Percentiles rank a stretch among this genome's conserved stretches.
Evolutionary conservation across 257 asterid genomes (phyloP).

Genomic region (Cruciata laevipes): DNA sequence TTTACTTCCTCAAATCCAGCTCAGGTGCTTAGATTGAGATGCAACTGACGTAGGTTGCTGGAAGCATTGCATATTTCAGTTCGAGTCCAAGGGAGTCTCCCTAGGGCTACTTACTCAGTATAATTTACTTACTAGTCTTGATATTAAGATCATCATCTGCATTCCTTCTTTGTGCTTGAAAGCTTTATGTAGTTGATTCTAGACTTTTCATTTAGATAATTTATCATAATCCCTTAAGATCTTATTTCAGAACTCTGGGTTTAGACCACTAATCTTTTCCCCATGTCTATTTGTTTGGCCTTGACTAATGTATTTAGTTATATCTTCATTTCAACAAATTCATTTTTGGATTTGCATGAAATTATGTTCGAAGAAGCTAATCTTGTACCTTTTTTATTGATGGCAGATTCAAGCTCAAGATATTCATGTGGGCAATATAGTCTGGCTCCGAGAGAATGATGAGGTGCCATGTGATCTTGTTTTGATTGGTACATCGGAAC

Average conservation of each 20-base stretch:
- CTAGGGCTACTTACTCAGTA: not conserved
- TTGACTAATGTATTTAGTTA: not conserved
- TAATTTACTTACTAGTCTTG: not conserved
- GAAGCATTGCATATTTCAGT: not conserved
- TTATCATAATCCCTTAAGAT: not conserved
- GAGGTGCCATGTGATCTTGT: slow-evolving; percentile 98
- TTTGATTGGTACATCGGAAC: slow-evolving; percentile 90
- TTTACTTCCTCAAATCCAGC: not conserved
- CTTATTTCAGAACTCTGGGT: not conserved
- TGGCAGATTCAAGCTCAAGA: slow-evolving; percentile 87
- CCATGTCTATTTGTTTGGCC: not conserved
- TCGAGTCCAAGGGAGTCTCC: not conserved
- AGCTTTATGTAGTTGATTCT: not conserved
- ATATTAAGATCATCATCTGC: not conserved
- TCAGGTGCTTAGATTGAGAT: not conserved
- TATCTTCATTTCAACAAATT: not conserved
- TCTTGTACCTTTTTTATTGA: slow-evolving; percentile 15
- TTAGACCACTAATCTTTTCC: not conserved
- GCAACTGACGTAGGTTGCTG: not conserved
- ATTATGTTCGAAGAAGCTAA: slow-evolving; percentile 7
- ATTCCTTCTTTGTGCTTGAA: not conserved
- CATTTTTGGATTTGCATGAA: not conserved
- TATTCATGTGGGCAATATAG: slow-evolving; percentile 78
- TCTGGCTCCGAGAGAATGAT: slow-evolving; percentile 99
- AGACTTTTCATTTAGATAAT: not conserved